These are phyloP conservation scores for Ramaria sp. DNA, from an alignment of 768 basidiomycete genomes.

Conservation along the genomic window DNA sequence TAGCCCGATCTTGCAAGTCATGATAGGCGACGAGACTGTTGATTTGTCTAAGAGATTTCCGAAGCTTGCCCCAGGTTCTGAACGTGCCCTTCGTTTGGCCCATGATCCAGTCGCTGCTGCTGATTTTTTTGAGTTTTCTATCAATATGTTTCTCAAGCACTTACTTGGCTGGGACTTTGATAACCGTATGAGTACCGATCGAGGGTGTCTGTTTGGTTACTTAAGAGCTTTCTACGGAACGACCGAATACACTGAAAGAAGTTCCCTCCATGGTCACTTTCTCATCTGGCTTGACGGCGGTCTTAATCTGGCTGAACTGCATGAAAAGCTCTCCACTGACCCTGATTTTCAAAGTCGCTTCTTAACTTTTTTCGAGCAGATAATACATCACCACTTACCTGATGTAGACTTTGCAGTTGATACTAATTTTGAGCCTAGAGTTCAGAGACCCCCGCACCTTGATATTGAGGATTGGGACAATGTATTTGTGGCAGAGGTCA, in stretches of 20 bases:
- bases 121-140: constrained; percentile 22
- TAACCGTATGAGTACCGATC: background rate
- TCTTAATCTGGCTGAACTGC: constrained; percentile 23
- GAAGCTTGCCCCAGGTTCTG: constrained; percentile 4
- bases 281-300: constrained; percentile 21
- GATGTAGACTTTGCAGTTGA: constrained; percentile 14
- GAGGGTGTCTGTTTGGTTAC: constrained; percentile 22
- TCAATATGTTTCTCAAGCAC: constrained; percentile 17
- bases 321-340: too few species aligned
- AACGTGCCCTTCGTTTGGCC: constrained; percentile 18
- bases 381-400: constrained; percentile 23
- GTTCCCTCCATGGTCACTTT: constrained; percentile 24
- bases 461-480: too few species aligned
- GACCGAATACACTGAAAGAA: constrained; percentile 18
- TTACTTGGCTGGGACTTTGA: constrained; percentile 21
- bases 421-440: constrained; percentile 15
- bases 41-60: constrained; percentile 14
- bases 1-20: constrained; percentile 22
- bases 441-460: constrained; percentile 16
- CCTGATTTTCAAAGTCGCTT: background rate
- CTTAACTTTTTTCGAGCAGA: constrained; percentile 23
- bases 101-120: constrained; percentile 25
- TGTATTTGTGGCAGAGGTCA: too few species aligned
- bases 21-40: constrained; percentile 15
- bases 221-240: constrained; percentile 22